These are phyloP conservation scores for Rhynchosporium agropyri DNA, from an alignment of 2,329 filamentous ascomycete genomes.

Conservation along the genomic window DNA sequence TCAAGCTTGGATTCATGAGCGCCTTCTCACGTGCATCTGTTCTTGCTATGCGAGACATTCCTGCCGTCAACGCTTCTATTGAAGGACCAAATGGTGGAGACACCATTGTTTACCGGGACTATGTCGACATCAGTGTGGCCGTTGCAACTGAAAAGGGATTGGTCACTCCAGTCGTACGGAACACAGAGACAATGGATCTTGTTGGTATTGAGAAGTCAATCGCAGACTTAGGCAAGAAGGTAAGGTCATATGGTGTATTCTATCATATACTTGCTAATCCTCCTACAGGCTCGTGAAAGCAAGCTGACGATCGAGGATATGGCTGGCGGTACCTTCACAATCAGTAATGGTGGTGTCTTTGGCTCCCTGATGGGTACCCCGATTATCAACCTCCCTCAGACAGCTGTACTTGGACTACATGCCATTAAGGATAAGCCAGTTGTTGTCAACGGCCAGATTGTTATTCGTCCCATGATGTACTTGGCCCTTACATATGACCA, in stretches of 20 bases:
- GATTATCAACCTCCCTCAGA: constrained; percentile 97
- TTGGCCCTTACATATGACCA: constrained; percentile 97
- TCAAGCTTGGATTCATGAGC: constrained; percentile 99
- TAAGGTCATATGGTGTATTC: constrained; percentile 41
- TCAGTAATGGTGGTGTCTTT: constrained; percentile 96
- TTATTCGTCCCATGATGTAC: constrained; percentile 99
- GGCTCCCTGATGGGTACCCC: constrained; percentile 97
- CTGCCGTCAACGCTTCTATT: constrained; percentile 93
- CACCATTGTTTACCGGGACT: constrained; percentile 97
- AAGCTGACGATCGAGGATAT: constrained; percentile 99
- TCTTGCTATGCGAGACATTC: constrained; percentile 93
- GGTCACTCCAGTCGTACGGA: constrained; percentile 94
- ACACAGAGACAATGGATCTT: constrained; percentile 86
- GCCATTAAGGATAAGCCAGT: constrained; percentile 95
- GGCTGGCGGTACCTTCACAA: constrained; percentile 97
- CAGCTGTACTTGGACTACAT: constrained; percentile 87
- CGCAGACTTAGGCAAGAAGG: constrained; percentile 94
- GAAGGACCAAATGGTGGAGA: constrained; percentile 94
- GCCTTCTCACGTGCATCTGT: constrained; percentile 90
- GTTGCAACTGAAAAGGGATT: constrained; percentile 97
- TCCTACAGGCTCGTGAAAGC: constrained; percentile 77
- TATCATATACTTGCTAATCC: constrained; percentile 21
- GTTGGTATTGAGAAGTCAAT: constrained; percentile 88
- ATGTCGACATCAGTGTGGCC: constrained; percentile 95
- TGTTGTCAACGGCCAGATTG: constrained; percentile 88